These are phyloP conservation scores for Vigna hirtella DNA, from an alignment of 306 rosid species.

Conservation along the genomic window DNA sequence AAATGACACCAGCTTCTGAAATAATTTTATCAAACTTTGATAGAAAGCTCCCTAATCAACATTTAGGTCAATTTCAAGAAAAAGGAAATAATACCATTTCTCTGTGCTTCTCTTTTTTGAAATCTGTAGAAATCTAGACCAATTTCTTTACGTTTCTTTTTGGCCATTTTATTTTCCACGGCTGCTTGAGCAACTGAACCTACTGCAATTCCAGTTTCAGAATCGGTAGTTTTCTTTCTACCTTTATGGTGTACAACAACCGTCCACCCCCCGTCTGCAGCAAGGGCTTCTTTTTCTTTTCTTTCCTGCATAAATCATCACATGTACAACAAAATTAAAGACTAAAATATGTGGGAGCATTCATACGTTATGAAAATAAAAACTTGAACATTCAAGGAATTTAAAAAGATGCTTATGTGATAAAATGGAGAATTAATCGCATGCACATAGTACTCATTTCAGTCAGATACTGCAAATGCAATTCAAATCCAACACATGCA, in stretches of 20 bases:
- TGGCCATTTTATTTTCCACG: conserved; percentile 64
- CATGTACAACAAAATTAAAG: conserved; percentile 11
- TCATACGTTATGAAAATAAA: not conserved
- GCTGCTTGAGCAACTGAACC: conserved; percentile 86
- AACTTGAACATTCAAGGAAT: not conserved
- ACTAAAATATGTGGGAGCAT: not conserved
- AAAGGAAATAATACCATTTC: conserved; percentile 65
- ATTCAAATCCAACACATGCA: not conserved
- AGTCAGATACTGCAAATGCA: not conserved
- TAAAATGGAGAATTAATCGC: not conserved
- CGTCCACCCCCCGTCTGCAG: conserved; percentile 90
- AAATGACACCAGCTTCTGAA: too few relatives aligned
- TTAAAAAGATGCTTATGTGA: not conserved
- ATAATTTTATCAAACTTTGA: too few relatives aligned
- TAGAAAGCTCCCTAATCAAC: not conserved
- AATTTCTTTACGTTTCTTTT: conserved; percentile 70
- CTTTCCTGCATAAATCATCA: conserved; percentile 62
- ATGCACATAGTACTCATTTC: not conserved
- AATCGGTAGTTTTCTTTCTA: conserved; percentile 86
- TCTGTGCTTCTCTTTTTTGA: conserved; percentile 83
- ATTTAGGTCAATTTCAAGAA: not conserved
- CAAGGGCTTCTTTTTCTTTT: conserved; percentile 71
- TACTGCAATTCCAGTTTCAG: conserved; percentile 78
- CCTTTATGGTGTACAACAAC: conserved; percentile 88
- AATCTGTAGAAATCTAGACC: conserved; percentile 84